Evolutionary conservation across 305 asterid genomes (phyloP), one percentile per base, ranked within the genome.

Genomic region (Fraxinus sp.): DNA sequence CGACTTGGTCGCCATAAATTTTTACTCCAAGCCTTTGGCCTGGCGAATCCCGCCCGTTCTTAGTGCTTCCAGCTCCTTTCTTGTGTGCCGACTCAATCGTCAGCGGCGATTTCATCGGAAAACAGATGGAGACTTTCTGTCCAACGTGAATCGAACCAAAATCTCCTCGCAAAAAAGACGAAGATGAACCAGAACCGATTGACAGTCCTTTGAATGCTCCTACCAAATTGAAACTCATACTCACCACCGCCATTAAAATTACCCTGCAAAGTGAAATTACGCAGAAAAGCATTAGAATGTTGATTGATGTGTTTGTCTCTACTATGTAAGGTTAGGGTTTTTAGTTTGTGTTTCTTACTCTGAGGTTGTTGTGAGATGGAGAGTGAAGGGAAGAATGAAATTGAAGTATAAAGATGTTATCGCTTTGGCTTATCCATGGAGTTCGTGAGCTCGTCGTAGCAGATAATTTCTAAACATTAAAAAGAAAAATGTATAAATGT

Each of bases 1-100:
- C 99, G 9, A 77, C 88, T 87, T 95, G 98, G 82, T 94, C 97
- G 82, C 99, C 98, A 80, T 39, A 94, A 81, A 95, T 93, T 85
- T 95, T 95, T 59, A 95, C 99, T 10, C 98, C 99, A 16, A 95
- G 99, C 87, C 99, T 84, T 89, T 94, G 96, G 16, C 98, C 97
- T 7, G 93, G 95, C 9, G 99, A 94, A 80, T 95, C 99, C 77
- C 99, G 94, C 49, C 99, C 99, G 81, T 95, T 95, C 92, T 95
- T 95, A 0, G 99, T 95, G 86, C 98, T 94, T 86, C 99, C 99
- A 72, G 97, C 98, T 81, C 98, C 99, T 86, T 94, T 95, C 92
- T 95, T 95, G 89, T 95, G 98, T 9, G 99, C 99, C 13, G 95
- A 91, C 90, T 92, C 95, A 81, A 95, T 94, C 20, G 94, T 91